Percentiles rank a stretch among this genome's conserved stretches.
phyloP scores from a whole-genome alignment of 768 basidiomycete genomes.

The Neoboletus subvelutipes region DNA sequence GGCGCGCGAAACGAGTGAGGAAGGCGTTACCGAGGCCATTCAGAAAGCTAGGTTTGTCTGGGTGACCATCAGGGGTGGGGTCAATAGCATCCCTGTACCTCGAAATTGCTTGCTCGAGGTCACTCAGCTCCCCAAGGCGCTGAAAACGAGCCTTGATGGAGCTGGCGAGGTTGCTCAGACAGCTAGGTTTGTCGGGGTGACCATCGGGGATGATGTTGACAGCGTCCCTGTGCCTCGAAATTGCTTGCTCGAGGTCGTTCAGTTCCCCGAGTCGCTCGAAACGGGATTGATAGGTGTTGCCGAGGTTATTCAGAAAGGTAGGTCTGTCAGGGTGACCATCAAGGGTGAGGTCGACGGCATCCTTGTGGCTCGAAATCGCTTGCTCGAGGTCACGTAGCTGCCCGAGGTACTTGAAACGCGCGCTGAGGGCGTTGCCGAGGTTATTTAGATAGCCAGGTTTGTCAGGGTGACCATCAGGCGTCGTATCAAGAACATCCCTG shows the following conservation, averaged over 20 bases:
- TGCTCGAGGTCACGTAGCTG: background rate
- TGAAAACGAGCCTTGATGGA: background rate
- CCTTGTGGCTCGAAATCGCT: background rate
- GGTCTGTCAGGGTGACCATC: background rate
- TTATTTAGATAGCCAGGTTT: background rate
- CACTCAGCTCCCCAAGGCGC: background rate
- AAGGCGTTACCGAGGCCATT: background rate
- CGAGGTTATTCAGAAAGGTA: background rate
- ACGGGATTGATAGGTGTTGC: background rate
- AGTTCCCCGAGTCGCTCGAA: background rate
- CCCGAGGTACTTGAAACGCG: background rate
- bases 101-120: constrained; percentile 1
- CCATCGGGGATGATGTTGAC: background rate
- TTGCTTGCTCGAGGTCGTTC: background rate
- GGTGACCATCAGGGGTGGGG: background rate
- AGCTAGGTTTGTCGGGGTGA: background rate
- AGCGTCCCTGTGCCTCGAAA: background rate
- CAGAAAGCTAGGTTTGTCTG: background rate
- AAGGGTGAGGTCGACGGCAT: background rate
- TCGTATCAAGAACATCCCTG: background rate
- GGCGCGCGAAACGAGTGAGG: background rate
- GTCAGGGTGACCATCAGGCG: background rate
- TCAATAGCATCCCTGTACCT: background rate
- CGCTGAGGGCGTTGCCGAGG: background rate
- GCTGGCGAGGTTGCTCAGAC: background rate